phyloP scores from a whole-genome alignment of 805 yeast genomes.

The Tetrapisispora phaffii region DNA sequence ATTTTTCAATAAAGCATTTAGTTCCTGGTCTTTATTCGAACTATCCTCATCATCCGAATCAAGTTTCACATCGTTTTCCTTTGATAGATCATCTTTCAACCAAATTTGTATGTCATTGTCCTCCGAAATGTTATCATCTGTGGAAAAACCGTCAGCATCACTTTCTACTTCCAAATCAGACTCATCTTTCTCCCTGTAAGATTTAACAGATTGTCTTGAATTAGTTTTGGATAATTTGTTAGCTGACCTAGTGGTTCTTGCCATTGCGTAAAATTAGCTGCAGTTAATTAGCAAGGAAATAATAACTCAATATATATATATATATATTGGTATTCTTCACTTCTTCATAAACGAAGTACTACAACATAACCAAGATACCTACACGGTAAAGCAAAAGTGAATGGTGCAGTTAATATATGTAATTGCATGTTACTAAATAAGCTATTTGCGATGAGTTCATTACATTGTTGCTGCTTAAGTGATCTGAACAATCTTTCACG shows the following conservation, averaged over 20 bases:
- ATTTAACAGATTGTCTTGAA: not conserved
- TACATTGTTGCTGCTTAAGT: too few species aligned
- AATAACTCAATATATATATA: too few species aligned
- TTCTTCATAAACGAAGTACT: too few species aligned
- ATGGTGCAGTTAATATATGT: too few species aligned
- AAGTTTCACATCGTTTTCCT: slow-evolving; percentile 15
- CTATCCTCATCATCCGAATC: slow-evolving; percentile 18
- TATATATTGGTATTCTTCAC: too few species aligned
- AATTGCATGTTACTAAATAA: too few species aligned
- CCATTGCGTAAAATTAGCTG: not conserved
- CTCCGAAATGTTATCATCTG: slow-evolving; percentile 2
- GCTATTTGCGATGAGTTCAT: too few species aligned
- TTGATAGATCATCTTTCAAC: slow-evolving; percentile 18
- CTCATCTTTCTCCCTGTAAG: slow-evolving; percentile 25
- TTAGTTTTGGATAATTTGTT: not conserved
- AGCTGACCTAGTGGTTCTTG: slow-evolving; percentile 1
- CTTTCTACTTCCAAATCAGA: slow-evolving; percentile 20
- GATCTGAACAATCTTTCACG: too few species aligned
- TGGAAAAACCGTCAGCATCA: slow-evolving; percentile 8
- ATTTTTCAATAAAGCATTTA: not conserved
- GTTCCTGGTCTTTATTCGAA: slow-evolving; percentile 7
- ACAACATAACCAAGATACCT: too few species aligned
- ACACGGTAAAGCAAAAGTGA: too few species aligned
- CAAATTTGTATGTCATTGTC: slow-evolving; percentile 16
- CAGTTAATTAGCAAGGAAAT: too few species aligned